Base-by-base conservation (phyloP, 2,329 filamentous ascomycete species). In the Didymella pomorum region DNA sequence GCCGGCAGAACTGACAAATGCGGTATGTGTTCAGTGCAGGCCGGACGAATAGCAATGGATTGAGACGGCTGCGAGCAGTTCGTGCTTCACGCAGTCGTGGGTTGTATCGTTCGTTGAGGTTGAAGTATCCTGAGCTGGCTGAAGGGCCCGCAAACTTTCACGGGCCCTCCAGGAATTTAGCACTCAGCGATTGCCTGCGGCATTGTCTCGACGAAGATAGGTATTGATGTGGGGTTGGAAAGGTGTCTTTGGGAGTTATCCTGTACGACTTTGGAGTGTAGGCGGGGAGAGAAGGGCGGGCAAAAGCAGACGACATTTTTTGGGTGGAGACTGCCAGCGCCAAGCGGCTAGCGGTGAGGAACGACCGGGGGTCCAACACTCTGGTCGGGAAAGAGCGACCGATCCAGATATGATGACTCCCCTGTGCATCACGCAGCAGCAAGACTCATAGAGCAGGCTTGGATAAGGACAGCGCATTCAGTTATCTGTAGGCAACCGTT, bases 111-210 rank as follows among this genome's bases (percentile, higher is more conserved):
- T 78, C 76, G 76, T 74, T 66, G 73, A 77, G 75, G 83, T 86
- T 85, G 83, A 84, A 83, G 82, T 82, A 67, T 92, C 89, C 82
- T 88, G 89, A 89, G 89, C 90, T 92, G 89, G 75, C 91, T 93
- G 86, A 86, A 85, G 86, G 86, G 86, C 84, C 73, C 79, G 79
- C 78, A 74, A 76, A 73, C 73, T 70, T 76, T 54, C 64, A 83
- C 79, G 80, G 79, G 82, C 83, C 86, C 87, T 88, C 88, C 87
- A 93, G 79, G 86, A 81, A 86, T 92, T 93, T 93, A 96, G 89
- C 94, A 91, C 90, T 77, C 78, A 79, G 76, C 76, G 77, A 79
- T 74, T 69, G 78, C 78, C 78, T 78, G 77, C 69, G 77, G 77
- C 78, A 80, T 79, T 77, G 75, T 79, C 76, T 79, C 78, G 78